Conservation (phyloP, 305 asterid genomes). For the Fraxinus ornus region DNA sequence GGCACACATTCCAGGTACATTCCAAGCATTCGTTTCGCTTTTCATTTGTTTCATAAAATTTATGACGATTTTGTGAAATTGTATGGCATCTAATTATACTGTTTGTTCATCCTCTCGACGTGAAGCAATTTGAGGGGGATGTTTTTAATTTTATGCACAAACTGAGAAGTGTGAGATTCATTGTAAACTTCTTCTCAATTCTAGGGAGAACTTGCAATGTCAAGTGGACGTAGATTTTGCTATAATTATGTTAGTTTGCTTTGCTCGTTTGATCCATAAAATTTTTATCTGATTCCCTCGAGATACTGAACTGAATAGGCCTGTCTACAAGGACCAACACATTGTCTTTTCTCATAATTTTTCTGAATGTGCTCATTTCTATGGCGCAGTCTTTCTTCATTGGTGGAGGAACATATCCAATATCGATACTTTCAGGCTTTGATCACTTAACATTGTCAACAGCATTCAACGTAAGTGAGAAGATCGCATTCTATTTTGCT, state of each 20-base stretch:
- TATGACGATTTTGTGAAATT: neutral
- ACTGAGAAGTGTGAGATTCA: neutral
- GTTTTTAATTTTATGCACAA: no score
- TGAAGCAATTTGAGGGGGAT: no score
- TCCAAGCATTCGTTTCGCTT: neutral
- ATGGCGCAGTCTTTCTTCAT: slow-evolving; percentile 41
- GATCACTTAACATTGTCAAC: slow-evolving; percentile 35
- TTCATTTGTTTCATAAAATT: neutral
- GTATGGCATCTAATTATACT: no score
- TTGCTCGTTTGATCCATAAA: no score
- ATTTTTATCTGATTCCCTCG: neutral
- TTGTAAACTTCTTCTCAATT: neutral
- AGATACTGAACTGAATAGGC: neutral
- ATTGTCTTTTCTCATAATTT: neutral
- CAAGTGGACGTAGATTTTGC: neutral
- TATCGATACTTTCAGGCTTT: slow-evolving; percentile 55
- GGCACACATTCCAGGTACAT: slow-evolving; percentile 52
- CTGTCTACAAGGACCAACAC: neutral
- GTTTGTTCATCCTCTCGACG: no score
- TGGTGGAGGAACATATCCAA: slow-evolving; percentile 53
- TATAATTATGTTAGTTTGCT: neutral
- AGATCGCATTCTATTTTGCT: neutral
- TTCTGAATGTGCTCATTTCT: neutral
- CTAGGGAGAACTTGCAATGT: neutral
- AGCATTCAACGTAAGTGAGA: slow-evolving; percentile 47